Percentiles rank a stretch among this genome's conserved stretches.
Conservation (phyloP, 805 yeast species). For the Schwanniomyces sp. region DNA sequence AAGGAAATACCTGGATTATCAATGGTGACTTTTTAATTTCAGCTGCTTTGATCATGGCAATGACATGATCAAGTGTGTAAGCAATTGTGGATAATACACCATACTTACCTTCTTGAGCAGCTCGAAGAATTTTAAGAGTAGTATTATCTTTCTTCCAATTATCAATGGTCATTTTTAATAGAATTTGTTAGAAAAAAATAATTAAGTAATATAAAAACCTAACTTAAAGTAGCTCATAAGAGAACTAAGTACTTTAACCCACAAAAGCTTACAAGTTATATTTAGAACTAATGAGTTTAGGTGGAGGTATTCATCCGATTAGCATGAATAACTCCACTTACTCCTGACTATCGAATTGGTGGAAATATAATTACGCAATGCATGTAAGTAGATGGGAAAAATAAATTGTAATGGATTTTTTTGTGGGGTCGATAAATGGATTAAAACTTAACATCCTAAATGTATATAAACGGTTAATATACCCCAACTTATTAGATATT, state of each 20-base stretch:
- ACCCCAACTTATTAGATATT: neutral
- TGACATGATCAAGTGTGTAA: conserved; percentile 32
- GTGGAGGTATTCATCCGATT: neutral
- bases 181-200: neutral
- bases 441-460: neutral
- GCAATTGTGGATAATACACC: conserved; percentile 35
- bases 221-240: neutral
- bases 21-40: conserved; percentile 30
- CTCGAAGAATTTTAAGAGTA: conserved; percentile 24
- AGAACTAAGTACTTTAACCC: neutral
- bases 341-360: neutral
- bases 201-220: neutral
- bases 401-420: neutral
- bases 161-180: neutral
- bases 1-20: conserved; percentile 34
- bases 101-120: conserved; percentile 27
- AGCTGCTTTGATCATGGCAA: conserved; percentile 35
- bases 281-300: neutral
- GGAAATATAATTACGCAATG: neutral
- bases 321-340: neutral
- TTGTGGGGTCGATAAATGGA: neutral
- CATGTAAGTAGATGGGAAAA: neutral
- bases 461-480: neutral
- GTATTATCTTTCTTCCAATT: conserved; percentile 10
- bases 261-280: too few relatives aligned